A percentile compares a stretch with the other conserved stretches of the same genome.
Evolutionary conservation across 495 filamentous ascomycete species (phyloP).

Genomic region (Talaromyces trachyspermus): DNA sequence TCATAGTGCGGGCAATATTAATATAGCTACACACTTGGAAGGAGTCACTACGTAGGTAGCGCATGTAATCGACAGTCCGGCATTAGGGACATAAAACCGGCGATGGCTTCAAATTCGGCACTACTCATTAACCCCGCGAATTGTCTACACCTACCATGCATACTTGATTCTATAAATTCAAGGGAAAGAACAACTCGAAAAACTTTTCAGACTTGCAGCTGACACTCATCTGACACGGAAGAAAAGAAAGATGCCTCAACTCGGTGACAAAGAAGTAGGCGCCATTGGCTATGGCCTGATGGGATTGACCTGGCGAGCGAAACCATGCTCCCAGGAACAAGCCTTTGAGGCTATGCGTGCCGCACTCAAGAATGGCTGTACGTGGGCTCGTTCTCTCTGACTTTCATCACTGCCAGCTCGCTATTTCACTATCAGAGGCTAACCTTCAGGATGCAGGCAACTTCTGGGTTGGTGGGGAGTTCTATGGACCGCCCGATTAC

Average conservation of each 20-base stretch:
- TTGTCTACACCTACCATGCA: too few relatives aligned
- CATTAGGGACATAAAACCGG: too few relatives aligned
- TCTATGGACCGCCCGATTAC: slow-evolving; percentile 56
- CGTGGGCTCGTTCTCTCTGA: background rate
- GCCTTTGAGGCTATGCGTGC: slow-evolving; percentile 53
- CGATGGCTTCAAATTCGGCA: too few relatives aligned
- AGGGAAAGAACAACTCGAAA: too few relatives aligned
- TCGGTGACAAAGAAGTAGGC: slow-evolving; percentile 45
- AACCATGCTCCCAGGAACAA: slow-evolving; percentile 43
- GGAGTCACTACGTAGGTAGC: too few relatives aligned
- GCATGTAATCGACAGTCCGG: too few relatives aligned
- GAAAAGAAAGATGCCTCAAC: slow-evolving; percentile 26
- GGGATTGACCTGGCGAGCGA: slow-evolving; percentile 56
- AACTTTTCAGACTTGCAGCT: too few relatives aligned
- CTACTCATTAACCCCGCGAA: too few relatives aligned
- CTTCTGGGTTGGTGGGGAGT: slow-evolving; percentile 61
- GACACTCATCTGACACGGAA: too few relatives aligned
- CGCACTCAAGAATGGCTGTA: slow-evolving; percentile 41
- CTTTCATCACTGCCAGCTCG: slow-evolving; percentile 6
- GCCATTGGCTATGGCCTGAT: slow-evolving; percentile 53
- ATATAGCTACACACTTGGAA: too few relatives aligned
- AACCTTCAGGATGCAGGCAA: slow-evolving; percentile 29
- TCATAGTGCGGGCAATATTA: too few relatives aligned
- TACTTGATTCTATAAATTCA: too few relatives aligned
- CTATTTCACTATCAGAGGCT: slow-evolving; percentile 9